Evolutionary conservation across 1,284 basidiomycete genomes (phyloP).

Genomic region (Cystobasidium sp.): DNA sequence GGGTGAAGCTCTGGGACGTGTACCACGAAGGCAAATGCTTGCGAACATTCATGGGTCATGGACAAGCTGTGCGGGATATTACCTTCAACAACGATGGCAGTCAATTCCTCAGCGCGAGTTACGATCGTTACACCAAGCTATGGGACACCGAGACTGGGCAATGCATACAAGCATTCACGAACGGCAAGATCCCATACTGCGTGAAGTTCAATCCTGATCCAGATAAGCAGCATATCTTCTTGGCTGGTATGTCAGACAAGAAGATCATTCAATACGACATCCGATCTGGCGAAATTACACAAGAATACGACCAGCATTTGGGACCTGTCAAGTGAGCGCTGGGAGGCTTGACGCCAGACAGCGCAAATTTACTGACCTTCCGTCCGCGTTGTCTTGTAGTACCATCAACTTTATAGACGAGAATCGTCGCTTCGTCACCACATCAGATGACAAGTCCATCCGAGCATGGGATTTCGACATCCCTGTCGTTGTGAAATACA

Average conservation of each 20-base stretch:
- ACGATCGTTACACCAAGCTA: slow-evolving; percentile 95
- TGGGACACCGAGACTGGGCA: slow-evolving; percentile 99
- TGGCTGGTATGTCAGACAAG: slow-evolving; percentile 99
- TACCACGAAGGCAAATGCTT: slow-evolving; percentile 96
- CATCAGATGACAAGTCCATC: slow-evolving; percentile 99
- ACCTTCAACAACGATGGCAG: slow-evolving; percentile 91
- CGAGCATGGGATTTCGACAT: slow-evolving; percentile 75
- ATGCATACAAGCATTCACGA: slow-evolving; percentile 92
- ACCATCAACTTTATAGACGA: slow-evolving; percentile 97
- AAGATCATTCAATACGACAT: slow-evolving; percentile 99
- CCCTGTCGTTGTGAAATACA: slow-evolving; percentile 92
- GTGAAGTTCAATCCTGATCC: slow-evolving; percentile 93
- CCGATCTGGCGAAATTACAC: slow-evolving; percentile 86
- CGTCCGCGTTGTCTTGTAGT: slow-evolving; percentile 60
- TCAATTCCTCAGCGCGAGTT: slow-evolving; percentile 87
- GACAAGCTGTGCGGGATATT: slow-evolving; percentile 94
- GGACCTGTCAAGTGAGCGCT: slow-evolving; percentile 71
- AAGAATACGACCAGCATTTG: slow-evolving; percentile 98
- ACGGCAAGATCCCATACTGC: slow-evolving; percentile 95
- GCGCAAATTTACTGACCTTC: neutral
- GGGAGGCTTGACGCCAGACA: neutral
- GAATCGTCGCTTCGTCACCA: slow-evolving; percentile 94
- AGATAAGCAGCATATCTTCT: slow-evolving; percentile 93
- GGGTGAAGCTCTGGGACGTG: slow-evolving; percentile 99
- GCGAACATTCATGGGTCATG: slow-evolving; percentile 95